Conservation (phyloP, 192 early-diverging fungal species). For the Backusella australiensis region DNA sequence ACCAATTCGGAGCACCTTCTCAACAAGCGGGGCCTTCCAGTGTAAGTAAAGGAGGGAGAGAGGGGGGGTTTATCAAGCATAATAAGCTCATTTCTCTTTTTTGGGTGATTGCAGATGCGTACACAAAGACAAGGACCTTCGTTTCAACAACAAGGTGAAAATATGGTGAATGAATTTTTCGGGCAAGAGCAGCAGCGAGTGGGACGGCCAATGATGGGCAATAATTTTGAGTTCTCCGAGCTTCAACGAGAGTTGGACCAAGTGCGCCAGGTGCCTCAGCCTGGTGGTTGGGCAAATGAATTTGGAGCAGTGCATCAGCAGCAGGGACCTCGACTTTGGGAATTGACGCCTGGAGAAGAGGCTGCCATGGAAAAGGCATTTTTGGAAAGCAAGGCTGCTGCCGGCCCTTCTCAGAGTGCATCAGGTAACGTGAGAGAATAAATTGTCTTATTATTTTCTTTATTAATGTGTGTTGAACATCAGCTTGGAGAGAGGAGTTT, state of each 20-base stretch:
- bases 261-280: constrained; percentile 14
- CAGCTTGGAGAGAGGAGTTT: constrained; percentile 53
- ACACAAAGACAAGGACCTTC: constrained; percentile 28
- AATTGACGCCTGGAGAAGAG: constrained; percentile 47
- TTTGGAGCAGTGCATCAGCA: constrained; percentile 28
- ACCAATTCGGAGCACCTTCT: constrained; percentile 29
- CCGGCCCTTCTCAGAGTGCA: constrained; percentile 12
- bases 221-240: constrained; percentile 36
- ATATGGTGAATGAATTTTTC: constrained; percentile 42
- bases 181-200: constrained; percentile 21
- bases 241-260: constrained; percentile 32
- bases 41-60: background rate
- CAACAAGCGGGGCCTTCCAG: constrained; percentile 16
- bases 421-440: constrained; percentile 14
- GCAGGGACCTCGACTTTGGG: constrained; percentile 41
- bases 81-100: background rate
- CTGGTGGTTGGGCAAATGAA: constrained; percentile 41
- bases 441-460: background rate
- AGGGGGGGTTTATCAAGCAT: background rate
- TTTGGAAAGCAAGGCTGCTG: constrained; percentile 22
- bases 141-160: constrained; percentile 13
- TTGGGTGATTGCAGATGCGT: constrained; percentile 24
- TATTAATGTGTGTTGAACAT: background rate
- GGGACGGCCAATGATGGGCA: background rate
- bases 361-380: constrained; percentile 49